phyloP scores from a whole-genome alignment of 805 yeast species.

The Isabelozyma heimii region DNA sequence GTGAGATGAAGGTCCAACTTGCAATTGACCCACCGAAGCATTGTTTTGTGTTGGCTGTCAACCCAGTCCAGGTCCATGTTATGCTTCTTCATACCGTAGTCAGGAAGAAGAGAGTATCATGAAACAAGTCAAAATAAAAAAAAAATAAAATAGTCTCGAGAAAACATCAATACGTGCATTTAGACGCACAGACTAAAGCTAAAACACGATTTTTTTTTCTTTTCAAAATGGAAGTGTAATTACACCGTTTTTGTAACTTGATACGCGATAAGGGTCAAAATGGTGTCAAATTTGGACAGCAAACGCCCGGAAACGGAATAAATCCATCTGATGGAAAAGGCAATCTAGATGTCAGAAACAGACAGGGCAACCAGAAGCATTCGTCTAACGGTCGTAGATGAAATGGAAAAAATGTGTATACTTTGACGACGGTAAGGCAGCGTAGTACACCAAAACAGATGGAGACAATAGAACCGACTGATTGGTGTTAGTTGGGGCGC shows the following conservation, averaged over 20 bases:
- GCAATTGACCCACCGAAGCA: constrained; percentile 48
- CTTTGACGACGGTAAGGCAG: too few species aligned
- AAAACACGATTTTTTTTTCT: background rate
- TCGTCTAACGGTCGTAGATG: too few species aligned
- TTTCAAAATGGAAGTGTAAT: background rate
- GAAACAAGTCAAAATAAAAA: background rate
- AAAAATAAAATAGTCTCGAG: background rate
- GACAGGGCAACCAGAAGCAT: too few species aligned
- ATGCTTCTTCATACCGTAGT: background rate
- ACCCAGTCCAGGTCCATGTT: constrained; percentile 33
- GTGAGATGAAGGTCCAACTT: constrained; percentile 26
- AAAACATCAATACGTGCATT: background rate
- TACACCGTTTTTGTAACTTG: background rate
- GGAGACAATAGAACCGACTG: too few species aligned
- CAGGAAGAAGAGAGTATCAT: background rate
- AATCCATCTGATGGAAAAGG: too few species aligned
- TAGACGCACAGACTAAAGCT: background rate
- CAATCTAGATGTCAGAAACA: too few species aligned
- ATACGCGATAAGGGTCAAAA: background rate
- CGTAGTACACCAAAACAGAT: too few species aligned
- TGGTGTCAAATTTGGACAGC: background rate
- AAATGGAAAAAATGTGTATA: too few species aligned
- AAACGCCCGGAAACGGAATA: background rate
- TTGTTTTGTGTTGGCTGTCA: constrained; percentile 44
- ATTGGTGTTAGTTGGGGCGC: too few species aligned